A percentile compares a stretch with the other conserved stretches of the same genome.
phyloP scores from a whole-genome alignment of 306 rosid genomes.

The Begonia masoniana region DNA sequence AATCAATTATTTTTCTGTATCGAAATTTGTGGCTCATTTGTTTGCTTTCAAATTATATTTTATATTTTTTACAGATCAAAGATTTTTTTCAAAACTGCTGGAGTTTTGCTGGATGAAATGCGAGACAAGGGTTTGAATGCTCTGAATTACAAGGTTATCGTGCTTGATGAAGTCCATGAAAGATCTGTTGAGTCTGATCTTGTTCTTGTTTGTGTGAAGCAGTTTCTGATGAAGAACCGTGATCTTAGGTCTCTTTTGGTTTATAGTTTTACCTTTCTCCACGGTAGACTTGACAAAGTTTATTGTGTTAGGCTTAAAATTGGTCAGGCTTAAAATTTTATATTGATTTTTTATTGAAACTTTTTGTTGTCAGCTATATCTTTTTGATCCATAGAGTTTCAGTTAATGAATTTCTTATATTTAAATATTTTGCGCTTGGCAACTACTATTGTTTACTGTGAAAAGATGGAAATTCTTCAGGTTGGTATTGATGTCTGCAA shows the following conservation, averaged over 20 bases:
- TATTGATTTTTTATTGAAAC: too few species aligned
- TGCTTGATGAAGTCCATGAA: conserved; percentile 95
- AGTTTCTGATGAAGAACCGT: conserved; percentile 54
- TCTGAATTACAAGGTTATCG: conserved; percentile 66
- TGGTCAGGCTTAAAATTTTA: too few species aligned
- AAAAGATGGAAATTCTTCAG: conserved; percentile 24
- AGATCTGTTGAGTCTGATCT: conserved; percentile 93
- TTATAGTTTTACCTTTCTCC: too few species aligned
- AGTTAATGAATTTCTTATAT: too few species aligned
- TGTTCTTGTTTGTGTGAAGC: conserved; percentile 79
- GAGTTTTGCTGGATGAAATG: conserved; percentile 82
- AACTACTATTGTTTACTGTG: too few species aligned
- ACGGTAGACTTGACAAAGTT: too few species aligned
- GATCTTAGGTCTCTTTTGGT: conserved; percentile 43
- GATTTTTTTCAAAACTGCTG: conserved; percentile 84
- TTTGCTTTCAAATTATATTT: neutral
- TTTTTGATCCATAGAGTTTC: too few species aligned
- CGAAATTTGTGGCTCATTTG: neutral
- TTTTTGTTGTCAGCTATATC: too few species aligned
- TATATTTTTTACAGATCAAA: conserved; percentile 32
- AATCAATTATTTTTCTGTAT: neutral
- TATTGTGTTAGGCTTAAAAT: too few species aligned
- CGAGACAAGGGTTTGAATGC: conserved; percentile 65
- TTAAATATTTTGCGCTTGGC: too few species aligned
- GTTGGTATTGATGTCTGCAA: conserved; percentile 92